These are phyloP conservation scores for Linum lewisii DNA, from an alignment of 345 rosid species.

Conservation along the genomic window DNA sequence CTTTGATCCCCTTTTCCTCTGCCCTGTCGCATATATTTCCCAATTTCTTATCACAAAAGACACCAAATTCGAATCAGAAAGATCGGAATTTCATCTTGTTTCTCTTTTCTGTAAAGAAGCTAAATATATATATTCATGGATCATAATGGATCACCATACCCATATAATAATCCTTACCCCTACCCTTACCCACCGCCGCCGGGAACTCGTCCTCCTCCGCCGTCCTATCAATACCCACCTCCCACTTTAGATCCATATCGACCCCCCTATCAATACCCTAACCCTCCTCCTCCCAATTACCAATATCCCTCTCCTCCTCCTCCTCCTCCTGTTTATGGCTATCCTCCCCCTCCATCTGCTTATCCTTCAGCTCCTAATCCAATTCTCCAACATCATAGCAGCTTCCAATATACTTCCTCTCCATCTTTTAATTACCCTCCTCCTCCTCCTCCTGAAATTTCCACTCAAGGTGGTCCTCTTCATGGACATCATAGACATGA, in stretches of 20 bases:
- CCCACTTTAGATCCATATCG: slow-evolving; percentile 41
- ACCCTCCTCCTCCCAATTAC: background rate
- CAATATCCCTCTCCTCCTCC: background rate
- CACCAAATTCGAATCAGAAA: too few relatives aligned
- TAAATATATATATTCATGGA: too few relatives aligned
- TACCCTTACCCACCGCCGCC: slow-evolving; percentile 32
- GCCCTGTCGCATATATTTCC: too few relatives aligned
- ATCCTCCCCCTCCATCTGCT: slow-evolving; percentile 13
- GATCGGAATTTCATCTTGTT: too few relatives aligned
- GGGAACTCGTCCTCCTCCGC: slow-evolving; percentile 16
- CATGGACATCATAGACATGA: slow-evolving; percentile 44
- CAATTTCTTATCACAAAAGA: too few relatives aligned
- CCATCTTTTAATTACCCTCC: slow-evolving; percentile 29
- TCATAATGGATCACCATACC: slow-evolving; percentile 24
- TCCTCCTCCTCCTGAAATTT: slow-evolving; percentile 34
- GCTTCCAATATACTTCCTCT: slow-evolving; percentile 37
- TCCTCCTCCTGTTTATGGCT: background rate
- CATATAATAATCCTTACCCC: slow-evolving; percentile 35
- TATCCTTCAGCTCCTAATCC: slow-evolving; percentile 18
- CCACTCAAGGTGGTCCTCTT: slow-evolving; percentile 29
- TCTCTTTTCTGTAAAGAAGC: too few relatives aligned
- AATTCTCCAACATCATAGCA: slow-evolving; percentile 30
- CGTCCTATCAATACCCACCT: slow-evolving; percentile 39
- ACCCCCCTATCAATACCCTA: slow-evolving; percentile 19
- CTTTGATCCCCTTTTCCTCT: too few relatives aligned